Conservation (phyloP, 192 early-diverging fungal genomes). For the Chytriomyces confervae region DNA sequence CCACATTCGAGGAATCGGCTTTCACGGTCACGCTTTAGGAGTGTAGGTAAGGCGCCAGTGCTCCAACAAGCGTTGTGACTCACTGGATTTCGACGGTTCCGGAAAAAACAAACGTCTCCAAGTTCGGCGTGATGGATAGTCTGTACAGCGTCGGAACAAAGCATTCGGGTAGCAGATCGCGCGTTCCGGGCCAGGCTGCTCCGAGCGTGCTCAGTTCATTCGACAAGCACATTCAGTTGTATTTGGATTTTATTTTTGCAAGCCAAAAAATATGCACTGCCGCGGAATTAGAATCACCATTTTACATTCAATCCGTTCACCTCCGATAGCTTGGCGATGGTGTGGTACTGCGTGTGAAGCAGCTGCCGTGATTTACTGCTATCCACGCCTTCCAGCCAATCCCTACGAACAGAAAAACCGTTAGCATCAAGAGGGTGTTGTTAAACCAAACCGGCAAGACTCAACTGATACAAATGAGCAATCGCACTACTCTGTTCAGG, state of each 20-base stretch:
- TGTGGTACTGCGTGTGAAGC: conserved; percentile 87
- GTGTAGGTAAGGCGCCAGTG: neutral
- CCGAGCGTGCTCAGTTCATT: neutral
- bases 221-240: too few relatives aligned
- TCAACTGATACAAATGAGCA: conserved; percentile 66
- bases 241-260: too few relatives aligned
- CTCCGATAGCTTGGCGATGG: conserved; percentile 62
- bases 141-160: conserved; percentile 79
- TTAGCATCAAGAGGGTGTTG: neutral
- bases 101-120: conserved; percentile 75
- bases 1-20: neutral
- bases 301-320: conserved; percentile 34
- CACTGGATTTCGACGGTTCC: conserved; percentile 75
- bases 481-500: conserved; percentile 74
- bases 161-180: conserved; percentile 75
- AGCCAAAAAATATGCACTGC: too few relatives aligned
- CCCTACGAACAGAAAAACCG: conserved; percentile 43
- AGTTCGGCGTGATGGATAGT: conserved; percentile 73
- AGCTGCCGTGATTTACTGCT: conserved; percentile 63
- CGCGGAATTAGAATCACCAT: conserved; percentile 1
- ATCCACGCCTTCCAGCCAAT: conserved; percentile 82
- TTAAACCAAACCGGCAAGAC: neutral
- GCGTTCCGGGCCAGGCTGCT: neutral
- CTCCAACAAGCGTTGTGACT: conserved; percentile 30
- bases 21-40: neutral